Percentiles rank a stretch among this genome's conserved stretches.
These are phyloP conservation scores for Mimosa bimucronata DNA, from an alignment of 306 rosid genomes.

Conservation along the genomic window DNA sequence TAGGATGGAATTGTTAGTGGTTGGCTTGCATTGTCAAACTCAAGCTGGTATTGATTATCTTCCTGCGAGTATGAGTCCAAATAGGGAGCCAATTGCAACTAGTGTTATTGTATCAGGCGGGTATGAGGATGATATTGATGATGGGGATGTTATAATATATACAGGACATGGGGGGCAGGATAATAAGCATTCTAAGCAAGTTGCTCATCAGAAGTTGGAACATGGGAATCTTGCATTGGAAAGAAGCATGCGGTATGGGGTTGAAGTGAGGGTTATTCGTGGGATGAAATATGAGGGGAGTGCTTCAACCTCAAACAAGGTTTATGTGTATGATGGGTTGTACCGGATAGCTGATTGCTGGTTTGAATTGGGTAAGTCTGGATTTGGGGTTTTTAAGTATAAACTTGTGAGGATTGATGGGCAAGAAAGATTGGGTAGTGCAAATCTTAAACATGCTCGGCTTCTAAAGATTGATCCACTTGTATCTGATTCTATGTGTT, in stretches of 20 bases:
- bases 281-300: slow-evolving; percentile 66
- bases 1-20: slow-evolving; percentile 82
- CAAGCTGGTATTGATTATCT: slow-evolving; percentile 96
- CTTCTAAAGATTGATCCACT: slow-evolving; percentile 50
- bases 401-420: slow-evolving; percentile 77
- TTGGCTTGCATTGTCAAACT: slow-evolving; percentile 82
- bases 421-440: slow-evolving; percentile 86
- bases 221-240: slow-evolving; percentile 93
- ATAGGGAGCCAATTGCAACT: slow-evolving; percentile 90
- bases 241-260: slow-evolving; percentile 84
- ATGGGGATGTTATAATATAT: slow-evolving; percentile 76
- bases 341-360: slow-evolving; percentile 71
- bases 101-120: slow-evolving; percentile 94
- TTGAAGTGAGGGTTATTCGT: slow-evolving; percentile 89
- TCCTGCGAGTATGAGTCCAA: slow-evolving; percentile 74
- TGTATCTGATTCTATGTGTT: slow-evolving; percentile 49
- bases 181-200: slow-evolving; percentile 59
- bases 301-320: slow-evolving; percentile 55
- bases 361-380: slow-evolving; percentile 95
- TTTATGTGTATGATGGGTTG: slow-evolving; percentile 92
- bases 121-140: slow-evolving; percentile 87
- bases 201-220: slow-evolving; percentile 76
- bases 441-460: slow-evolving; percentile 60
- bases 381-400: slow-evolving; percentile 94
- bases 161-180: slow-evolving; percentile 98